Evolutionary conservation across 352 stramenopile species (phyloP).

Genomic region (Globisporangium sylvaticum): DNA sequence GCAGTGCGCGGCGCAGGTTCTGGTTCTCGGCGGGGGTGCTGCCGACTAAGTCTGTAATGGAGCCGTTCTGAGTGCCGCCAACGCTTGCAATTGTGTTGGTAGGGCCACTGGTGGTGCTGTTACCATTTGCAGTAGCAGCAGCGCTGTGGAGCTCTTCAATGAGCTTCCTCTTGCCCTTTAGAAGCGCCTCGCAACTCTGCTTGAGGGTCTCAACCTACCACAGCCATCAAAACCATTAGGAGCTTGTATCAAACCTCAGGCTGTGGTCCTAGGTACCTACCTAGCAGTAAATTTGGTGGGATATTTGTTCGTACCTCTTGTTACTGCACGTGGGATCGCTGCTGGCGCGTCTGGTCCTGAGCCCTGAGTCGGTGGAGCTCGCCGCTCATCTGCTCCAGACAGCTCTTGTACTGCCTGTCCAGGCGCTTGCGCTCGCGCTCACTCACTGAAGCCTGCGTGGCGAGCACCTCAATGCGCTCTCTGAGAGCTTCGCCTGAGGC

Average conservation of each 20-base stretch:
- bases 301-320: slow-evolving; percentile 4
- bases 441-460: slow-evolving; percentile 23
- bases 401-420: slow-evolving; percentile 29
- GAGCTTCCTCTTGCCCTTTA: slow-evolving; percentile 25
- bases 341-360: slow-evolving; percentile 5
- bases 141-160: slow-evolving; percentile 15
- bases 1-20: slow-evolving; percentile 43
- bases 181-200: slow-evolving; percentile 18
- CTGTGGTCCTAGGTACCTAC: not conserved
- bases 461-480: slow-evolving; percentile 28
- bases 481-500: slow-evolving; percentile 16
- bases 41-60: not conserved
- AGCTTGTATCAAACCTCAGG: not conserved
- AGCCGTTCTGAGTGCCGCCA: not conserved
- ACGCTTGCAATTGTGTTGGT: not conserved
- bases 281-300: not conserved
- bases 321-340: slow-evolving; percentile 8
- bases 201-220: slow-evolving; percentile 20
- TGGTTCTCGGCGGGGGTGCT: slow-evolving; percentile 40
- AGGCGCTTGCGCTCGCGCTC: slow-evolving; percentile 28
- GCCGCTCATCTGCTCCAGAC: slow-evolving; percentile 27
- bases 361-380: slow-evolving; percentile 23
- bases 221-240: not conserved
- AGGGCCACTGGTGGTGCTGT: not conserved
- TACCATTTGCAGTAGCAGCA: not conserved